Conservation (phyloP, 345 rosid genomes). For the Lepidium africanum region DNA sequence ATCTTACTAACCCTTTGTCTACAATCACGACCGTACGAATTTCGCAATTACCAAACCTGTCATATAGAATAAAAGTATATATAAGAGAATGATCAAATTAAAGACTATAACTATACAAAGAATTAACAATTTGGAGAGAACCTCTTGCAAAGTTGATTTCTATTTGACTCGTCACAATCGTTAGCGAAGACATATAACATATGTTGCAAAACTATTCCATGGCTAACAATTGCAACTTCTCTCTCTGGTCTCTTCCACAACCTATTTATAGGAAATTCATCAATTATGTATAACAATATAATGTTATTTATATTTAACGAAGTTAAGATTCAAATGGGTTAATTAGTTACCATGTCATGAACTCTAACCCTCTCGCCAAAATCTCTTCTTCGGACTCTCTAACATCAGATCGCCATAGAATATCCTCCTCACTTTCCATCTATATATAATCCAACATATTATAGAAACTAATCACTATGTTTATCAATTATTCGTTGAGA, state of each 20-base stretch:
- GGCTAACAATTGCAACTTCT: constrained; percentile 33
- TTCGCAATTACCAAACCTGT: constrained; percentile 29
- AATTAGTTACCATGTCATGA: constrained; percentile 28
- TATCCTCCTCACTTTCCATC: constrained; percentile 33
- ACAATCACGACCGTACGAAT: constrained; percentile 15
- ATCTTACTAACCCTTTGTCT: constrained; percentile 12
- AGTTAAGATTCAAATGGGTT: too few relatives aligned
- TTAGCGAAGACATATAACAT: constrained; percentile 31
- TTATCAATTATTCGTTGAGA: background rate
- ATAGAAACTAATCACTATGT: background rate
- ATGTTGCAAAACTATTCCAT: constrained; percentile 33
- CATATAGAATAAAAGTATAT: background rate
- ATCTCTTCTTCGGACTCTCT: constrained; percentile 31
- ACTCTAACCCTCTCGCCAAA: constrained; percentile 27
- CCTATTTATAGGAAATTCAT: constrained; percentile 2
- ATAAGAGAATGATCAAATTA: background rate
- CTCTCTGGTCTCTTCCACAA: constrained; percentile 33
- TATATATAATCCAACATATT: constrained; percentile 1
- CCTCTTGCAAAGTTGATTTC: constrained; percentile 27
- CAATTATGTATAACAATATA: background rate
- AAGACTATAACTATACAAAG: background rate
- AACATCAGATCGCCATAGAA: constrained; percentile 27
- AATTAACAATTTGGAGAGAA: background rate
- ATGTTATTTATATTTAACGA: background rate
- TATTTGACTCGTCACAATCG: constrained; percentile 21